Base-by-base conservation (phyloP, 768 basidiomycete species). In the Baorangia bicolor region DNA sequence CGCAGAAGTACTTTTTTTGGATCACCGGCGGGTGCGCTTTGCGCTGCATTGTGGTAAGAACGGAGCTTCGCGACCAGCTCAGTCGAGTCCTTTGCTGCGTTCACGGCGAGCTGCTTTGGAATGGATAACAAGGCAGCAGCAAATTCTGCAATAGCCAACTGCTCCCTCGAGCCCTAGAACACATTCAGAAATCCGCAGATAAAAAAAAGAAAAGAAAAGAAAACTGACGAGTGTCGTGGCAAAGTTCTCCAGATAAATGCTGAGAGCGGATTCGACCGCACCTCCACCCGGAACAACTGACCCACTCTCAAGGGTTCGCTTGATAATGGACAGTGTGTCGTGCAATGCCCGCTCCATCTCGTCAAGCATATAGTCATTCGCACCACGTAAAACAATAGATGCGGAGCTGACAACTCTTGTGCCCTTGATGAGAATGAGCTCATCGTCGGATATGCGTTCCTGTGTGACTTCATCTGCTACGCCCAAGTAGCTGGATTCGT, bases 81-180 rank as follows among this genome's bases (percentile, higher is more conserved):
- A 1, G 96, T 98, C 35, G 95, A 94, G 70, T 99, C 97, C 68
- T 98, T 98, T 38, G 97, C 97, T 39, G 97, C 97, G 70, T 99
- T 99, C 49, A 98, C 91, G 3, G 97, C 88, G 33, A 99, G 87
- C 20, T 90, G 94, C 76, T 98, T 98, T 43, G 97, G 97, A 64
- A 99, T 99, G 16, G 94, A 84, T 39, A 99, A 79, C 53, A 99
- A 80, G 13, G 97, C 90, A 57, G 81, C 79, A 21, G 97, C 97
- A 70, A 99, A 99, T 72, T 99, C 97, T n/a, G 95, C 97, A 66
- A 99, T 98, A 20, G 97, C 97, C 49, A 99, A 79, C 71, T 99
- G 97, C 74, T 99, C 97, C 63, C 97, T 82, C 21, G 97, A 99
- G 44, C 96, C 97, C 96, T 98, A 68, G 51, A 59, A 45, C 61